phyloP scores from a whole-genome alignment of 495 filamentous ascomycete species.

The Aspergillus egyptiacus region DNA sequence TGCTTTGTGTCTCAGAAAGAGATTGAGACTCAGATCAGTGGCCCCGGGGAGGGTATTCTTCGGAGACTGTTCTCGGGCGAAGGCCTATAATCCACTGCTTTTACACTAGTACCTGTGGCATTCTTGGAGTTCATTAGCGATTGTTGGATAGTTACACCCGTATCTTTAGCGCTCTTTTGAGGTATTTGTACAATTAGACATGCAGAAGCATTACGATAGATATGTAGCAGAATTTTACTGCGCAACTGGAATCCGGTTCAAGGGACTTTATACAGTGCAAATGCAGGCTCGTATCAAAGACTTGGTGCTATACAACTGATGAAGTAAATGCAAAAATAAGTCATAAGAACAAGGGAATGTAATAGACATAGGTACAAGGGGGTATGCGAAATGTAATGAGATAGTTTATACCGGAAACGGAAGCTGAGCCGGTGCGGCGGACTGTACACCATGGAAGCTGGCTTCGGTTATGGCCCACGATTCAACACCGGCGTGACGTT shows the following conservation, averaged over 20 bases:
- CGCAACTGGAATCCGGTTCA: neutral
- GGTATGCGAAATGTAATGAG: slow-evolving; percentile 18
- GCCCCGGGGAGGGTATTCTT: slow-evolving; percentile 54
- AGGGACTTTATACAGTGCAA: slow-evolving; percentile 1
- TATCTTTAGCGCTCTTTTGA: neutral
- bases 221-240: neutral
- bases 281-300: neutral
- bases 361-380: slow-evolving; percentile 23
- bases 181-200: neutral
- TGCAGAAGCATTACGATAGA: neutral
- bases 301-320: slow-evolving; percentile 12
- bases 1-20: slow-evolving; percentile 76
- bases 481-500: too few species aligned
- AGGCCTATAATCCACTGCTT: slow-evolving; percentile 24
- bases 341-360: slow-evolving; percentile 7
- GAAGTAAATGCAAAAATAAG: slow-evolving; percentile 3
- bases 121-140: slow-evolving; percentile 9
- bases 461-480: too few species aligned
- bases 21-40: slow-evolving; percentile 63
- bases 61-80: slow-evolving; percentile 39
- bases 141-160: slow-evolving; percentile 4
- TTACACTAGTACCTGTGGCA: slow-evolving; percentile 5
- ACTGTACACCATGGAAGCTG: neutral
- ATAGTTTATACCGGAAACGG: slow-evolving; percentile 19
- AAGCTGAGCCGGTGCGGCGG: slow-evolving; percentile 1